Percentiles rank a stretch among this genome's conserved stretches.
Evolutionary conservation across 306 rosid genomes (phyloP).

Genomic region (Carpinus viminea): DNA sequence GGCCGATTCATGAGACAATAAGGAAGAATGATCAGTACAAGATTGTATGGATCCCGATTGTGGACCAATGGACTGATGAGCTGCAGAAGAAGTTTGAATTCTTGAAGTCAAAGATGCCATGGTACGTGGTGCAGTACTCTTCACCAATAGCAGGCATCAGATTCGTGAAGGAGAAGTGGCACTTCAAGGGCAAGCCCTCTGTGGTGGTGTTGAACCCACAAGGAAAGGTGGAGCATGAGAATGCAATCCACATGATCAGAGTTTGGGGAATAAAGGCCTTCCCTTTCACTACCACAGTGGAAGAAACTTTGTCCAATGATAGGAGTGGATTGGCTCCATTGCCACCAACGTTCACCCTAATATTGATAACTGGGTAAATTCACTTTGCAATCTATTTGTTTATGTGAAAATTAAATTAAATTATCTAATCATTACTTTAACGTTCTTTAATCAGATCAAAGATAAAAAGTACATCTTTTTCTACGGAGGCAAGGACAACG

Average conservation of each 20-base stretch:
- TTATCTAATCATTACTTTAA: too few relatives aligned
- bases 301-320: neutral
- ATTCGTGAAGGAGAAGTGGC: conserved; percentile 39
- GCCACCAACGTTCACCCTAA: neutral
- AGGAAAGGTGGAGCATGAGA: conserved; percentile 18
- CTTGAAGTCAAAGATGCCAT: conserved; percentile 26
- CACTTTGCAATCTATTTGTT: too few relatives aligned
- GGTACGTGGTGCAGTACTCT: conserved; percentile 31
- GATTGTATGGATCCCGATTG: conserved; percentile 47
- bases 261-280: conserved; percentile 30
- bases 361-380: conserved; percentile 21
- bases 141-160: conserved; percentile 22
- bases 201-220: conserved; percentile 33
- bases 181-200: conserved; percentile 36
- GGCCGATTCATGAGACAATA: conserved; percentile 16
- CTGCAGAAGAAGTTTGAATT: conserved; percentile 13
- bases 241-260: conserved; percentile 40
- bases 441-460: conserved; percentile 20
- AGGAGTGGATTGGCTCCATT: neutral
- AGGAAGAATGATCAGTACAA: conserved; percentile 28
- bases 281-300: conserved; percentile 15
- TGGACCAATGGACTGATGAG: conserved; percentile 25
- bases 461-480: conserved; percentile 35
- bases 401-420: too few relatives aligned
- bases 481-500: conserved; percentile 37